Conservation (phyloP, 2,329 filamentous ascomycete genomes). For the Lachnellula cervina region DNA sequence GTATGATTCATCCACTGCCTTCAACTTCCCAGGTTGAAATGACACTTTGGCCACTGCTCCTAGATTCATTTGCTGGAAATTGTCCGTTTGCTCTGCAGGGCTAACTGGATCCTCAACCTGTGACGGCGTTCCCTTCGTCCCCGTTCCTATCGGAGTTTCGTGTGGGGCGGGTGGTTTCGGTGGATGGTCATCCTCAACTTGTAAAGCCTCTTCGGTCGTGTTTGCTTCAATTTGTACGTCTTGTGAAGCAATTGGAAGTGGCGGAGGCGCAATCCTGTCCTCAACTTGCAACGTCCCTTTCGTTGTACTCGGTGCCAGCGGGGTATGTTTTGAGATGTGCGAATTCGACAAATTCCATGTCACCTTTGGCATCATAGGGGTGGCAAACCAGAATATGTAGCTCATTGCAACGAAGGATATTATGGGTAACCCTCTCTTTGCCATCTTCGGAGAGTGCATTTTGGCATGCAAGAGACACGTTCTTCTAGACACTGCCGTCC, state of each 20-base stretch:
- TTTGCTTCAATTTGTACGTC: too few relatives aligned
- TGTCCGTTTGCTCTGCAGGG: neutral
- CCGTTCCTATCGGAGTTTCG: neutral
- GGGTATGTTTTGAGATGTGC: too few relatives aligned
- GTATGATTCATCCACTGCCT: slow-evolving; percentile 14
- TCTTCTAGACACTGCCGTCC: neutral
- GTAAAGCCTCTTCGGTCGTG: too few relatives aligned
- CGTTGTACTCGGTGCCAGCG: too few relatives aligned
- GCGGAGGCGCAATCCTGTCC: too few relatives aligned
- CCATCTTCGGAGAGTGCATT: neutral
- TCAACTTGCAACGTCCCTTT: too few relatives aligned
- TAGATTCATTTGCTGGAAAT: neutral
- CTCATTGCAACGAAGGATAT: neutral
- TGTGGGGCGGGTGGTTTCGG: too few relatives aligned
- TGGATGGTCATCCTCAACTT: too few relatives aligned
- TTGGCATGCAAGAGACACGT: neutral
- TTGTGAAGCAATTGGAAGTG: too few relatives aligned
- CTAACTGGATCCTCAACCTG: neutral
- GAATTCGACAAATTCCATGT: neutral
- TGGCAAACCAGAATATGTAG: neutral
- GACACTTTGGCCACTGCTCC: neutral
- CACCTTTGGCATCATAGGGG: neutral
- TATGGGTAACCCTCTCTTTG: neutral
- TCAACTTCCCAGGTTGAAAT: slow-evolving; percentile 9
- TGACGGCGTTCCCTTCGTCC: neutral